A percentile compares a stretch with the other conserved stretches of the same genome.
Evolutionary conservation across 441 rosid genomes (phyloP).

Genomic region (Erodium moschatum): DNA sequence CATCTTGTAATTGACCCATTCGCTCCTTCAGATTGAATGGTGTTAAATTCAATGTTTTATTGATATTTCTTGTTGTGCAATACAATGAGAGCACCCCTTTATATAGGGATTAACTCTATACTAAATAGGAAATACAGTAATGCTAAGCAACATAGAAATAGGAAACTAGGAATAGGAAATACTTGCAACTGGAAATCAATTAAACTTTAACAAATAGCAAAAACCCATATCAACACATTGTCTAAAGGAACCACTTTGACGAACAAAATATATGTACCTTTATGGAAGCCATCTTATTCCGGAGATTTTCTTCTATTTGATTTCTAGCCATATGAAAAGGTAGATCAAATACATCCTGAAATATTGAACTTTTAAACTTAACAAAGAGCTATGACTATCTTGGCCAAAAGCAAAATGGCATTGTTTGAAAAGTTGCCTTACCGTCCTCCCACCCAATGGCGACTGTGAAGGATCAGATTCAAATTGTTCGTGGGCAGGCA

Average conservation of each 20-base stretch:
- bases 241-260: background rate
- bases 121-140: no score
- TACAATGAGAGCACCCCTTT: no score
- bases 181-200: no score
- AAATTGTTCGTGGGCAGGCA: slow-evolving; percentile 46
- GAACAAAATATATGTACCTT: slow-evolving; percentile 39
- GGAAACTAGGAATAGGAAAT: no score
- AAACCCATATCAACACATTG: background rate
- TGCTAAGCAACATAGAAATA: no score
- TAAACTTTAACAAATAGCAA: slow-evolving; percentile 3
- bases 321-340: slow-evolving; percentile 91
- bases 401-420: slow-evolving; percentile 7
- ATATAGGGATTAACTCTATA: no score
- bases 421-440: slow-evolving; percentile 12
- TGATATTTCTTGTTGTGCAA: no score
- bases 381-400: slow-evolving; percentile 1
- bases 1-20: slow-evolving; percentile 87
- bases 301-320: slow-evolving; percentile 92
- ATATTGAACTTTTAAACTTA: slow-evolving; percentile 8
- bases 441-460: slow-evolving; percentile 39
- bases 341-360: slow-evolving; percentile 87
- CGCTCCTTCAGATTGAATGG: slow-evolving; percentile 47
- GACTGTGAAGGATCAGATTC: slow-evolving; percentile 68
- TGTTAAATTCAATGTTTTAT: no score
- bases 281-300: slow-evolving; percentile 88